Conservation (phyloP, 2,329 filamentous ascomycete genomes). For the Rhynchosporium graminicola region DNA sequence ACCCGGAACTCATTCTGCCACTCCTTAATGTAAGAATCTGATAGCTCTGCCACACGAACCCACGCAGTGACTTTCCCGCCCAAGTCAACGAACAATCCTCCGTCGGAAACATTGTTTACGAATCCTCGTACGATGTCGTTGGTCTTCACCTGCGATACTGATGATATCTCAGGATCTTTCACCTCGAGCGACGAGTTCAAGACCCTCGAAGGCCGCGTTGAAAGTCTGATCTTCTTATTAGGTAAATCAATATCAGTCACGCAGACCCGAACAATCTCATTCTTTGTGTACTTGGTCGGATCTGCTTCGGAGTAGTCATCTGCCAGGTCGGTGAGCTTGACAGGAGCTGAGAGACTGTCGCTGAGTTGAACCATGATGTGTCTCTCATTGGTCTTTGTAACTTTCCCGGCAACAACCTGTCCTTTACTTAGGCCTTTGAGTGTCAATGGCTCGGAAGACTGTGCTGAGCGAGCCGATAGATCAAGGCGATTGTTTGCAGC, state of each 20-base stretch:
- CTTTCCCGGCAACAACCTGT: conserved; percentile 77
- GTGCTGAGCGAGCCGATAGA: conserved; percentile 72
- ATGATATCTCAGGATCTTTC: conserved; percentile 76
- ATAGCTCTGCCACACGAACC: conserved; percentile 84
- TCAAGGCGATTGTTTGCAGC: conserved; percentile 74
- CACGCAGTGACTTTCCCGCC: conserved; percentile 80
- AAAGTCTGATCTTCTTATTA: conserved; percentile 84
- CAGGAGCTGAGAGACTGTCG: conserved; percentile 74
- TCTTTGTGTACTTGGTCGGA: conserved; percentile 73
- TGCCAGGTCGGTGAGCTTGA: conserved; percentile 78
- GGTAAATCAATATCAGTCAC: conserved; percentile 76
- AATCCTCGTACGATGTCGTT: conserved; percentile 88
- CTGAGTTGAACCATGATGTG: conserved; percentile 85
- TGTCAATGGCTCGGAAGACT: conserved; percentile 57
- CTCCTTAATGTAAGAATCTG: conserved; percentile 88
- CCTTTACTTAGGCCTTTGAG: conserved; percentile 74
- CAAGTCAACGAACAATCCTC: conserved; percentile 83
- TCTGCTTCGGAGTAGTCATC: conserved; percentile 86
- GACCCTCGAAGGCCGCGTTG: conserved; percentile 82
- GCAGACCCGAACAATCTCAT: conserved; percentile 85
- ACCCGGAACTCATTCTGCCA: conserved; percentile 90
- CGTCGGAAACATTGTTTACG: conserved; percentile 84
- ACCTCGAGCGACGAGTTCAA: conserved; percentile 82
- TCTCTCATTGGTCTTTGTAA: conserved; percentile 83
- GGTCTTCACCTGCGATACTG: conserved; percentile 67